Percentiles rank a stretch among this genome's conserved stretches.
Conservation (phyloP, 495 filamentous ascomycete species). For the Podospora comata region DNA sequence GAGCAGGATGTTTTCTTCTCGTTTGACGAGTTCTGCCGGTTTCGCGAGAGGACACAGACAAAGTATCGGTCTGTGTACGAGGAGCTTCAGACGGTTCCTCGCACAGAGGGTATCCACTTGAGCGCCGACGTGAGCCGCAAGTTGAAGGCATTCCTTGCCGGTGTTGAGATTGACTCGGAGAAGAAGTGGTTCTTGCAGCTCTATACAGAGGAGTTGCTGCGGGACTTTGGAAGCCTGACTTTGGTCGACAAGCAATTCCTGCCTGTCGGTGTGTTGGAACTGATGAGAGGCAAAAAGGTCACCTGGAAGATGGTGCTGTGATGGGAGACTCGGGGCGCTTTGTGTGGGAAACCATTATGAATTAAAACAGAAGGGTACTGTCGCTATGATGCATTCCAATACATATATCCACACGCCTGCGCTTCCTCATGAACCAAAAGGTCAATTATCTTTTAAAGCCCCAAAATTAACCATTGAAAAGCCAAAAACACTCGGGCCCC, state of each 20-base stretch:
- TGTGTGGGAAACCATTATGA: constrained; percentile 5
- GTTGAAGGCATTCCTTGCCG: constrained; percentile 20
- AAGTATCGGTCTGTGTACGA: constrained; percentile 13
- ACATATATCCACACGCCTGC: not conserved
- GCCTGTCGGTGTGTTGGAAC: constrained; percentile 51
- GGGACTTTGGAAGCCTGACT: constrained; percentile 48
- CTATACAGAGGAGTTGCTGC: constrained; percentile 50
- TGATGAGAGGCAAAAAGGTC: constrained; percentile 54
- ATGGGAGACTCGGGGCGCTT: not conserved
- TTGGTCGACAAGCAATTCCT: constrained; percentile 55
- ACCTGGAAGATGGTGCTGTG: constrained; percentile 51
- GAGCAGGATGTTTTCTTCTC: constrained; percentile 38
- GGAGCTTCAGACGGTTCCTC: constrained; percentile 25
- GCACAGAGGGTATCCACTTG: constrained; percentile 22
- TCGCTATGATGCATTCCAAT: constrained; percentile 6
- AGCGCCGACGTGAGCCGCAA: constrained; percentile 22
- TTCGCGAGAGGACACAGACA: constrained; percentile 38
- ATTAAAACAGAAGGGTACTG: constrained; percentile 13
- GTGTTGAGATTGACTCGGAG: constrained; percentile 33
- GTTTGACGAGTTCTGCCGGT: constrained; percentile 47
- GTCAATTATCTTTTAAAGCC: not conserved
- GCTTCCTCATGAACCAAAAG: not conserved
- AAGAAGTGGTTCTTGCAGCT: constrained; percentile 51
- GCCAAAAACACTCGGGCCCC: not conserved
- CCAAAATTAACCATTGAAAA: not conserved